These are phyloP conservation scores for Reutealis trisperma DNA, from an alignment of 345 rosid species.

Conservation along the genomic window DNA sequence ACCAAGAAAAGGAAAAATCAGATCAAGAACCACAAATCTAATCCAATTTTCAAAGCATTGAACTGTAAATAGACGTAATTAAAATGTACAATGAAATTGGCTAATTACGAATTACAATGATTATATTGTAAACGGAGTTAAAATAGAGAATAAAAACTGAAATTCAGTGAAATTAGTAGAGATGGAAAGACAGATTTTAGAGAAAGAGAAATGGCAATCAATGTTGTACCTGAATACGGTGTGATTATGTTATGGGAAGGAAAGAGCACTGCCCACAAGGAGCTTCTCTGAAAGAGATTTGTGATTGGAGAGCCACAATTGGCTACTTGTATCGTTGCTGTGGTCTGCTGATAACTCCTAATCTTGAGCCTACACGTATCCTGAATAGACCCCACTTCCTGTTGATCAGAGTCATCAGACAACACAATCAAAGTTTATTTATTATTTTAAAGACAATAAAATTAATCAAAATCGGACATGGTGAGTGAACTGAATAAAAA, in stretches of 20 bases:
- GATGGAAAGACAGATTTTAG: background rate
- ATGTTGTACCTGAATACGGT: background rate
- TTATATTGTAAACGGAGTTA: background rate
- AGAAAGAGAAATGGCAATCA: background rate
- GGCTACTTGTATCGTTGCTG: background rate
- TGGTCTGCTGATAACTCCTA: background rate
- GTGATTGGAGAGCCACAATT: constrained; percentile 12
- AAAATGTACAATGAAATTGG: background rate
- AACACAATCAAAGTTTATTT: background rate
- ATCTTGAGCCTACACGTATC: background rate
- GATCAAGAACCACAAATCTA: background rate
- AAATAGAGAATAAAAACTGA: background rate
- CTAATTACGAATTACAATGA: background rate
- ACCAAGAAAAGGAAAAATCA: background rate
- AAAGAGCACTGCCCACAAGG: background rate
- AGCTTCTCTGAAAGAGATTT: constrained; percentile 6
- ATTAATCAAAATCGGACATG: too few species aligned
- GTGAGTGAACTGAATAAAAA: too few species aligned
- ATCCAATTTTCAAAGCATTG: background rate
- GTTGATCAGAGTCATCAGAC: background rate
- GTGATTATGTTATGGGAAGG: background rate
- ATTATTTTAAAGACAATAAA: background rate
- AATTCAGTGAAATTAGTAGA: background rate
- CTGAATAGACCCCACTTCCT: background rate
- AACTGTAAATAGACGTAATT: background rate